Base-by-base conservation (phyloP, 1,284 basidiomycete species). In the Rhizoctonia solani region DNA sequence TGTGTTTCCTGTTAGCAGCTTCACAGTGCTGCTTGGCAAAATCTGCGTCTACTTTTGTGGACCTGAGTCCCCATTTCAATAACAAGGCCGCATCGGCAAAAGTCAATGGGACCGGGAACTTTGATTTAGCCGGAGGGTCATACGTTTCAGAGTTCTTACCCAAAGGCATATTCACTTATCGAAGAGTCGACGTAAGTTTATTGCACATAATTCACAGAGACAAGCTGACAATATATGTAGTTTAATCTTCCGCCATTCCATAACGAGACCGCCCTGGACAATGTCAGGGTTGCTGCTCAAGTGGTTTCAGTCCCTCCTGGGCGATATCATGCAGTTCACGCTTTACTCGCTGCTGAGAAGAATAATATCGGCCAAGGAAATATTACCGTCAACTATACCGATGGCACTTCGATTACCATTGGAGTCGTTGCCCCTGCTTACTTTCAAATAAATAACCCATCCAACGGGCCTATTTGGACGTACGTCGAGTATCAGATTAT, bases 121-220 rank as follows among this genome's bases (percentile, higher is more conserved):
- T 72, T 46, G 70, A 70, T 32, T 19, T 58, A 9, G 39, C 32
- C n/a, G 68, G 67, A 27, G 53, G 56, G 21, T 58, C 44, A 5
- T 72, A 61, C 58, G 54, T 50, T 5, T 47, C 52, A 8, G 58
- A 72, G 37, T 61, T 61, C 19, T 34, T 71, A n/a, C 71, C 71
- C n/a, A 65, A 54, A 19, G 65, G 56, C 5, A 30, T 32, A 13
- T 68, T 71, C 32, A 52, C 27, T 21, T 66, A 66, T 37, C 68
- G 68, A 32, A 56, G 68, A 25, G 63, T 71, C 16, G 34, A 69
- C n/a, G 70, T 71, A 53, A 13, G 67, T 9, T 37, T 29, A 25
- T 25, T 46, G 21, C 14, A 30, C 37, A 19, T 6, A 55, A 41
- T 19, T 6, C 5, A 19, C 25, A 11, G 23, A 16, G 9, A 6